Base-by-base conservation (phyloP, 116 monocot species). In the Dioscorea cayenensis region DNA sequence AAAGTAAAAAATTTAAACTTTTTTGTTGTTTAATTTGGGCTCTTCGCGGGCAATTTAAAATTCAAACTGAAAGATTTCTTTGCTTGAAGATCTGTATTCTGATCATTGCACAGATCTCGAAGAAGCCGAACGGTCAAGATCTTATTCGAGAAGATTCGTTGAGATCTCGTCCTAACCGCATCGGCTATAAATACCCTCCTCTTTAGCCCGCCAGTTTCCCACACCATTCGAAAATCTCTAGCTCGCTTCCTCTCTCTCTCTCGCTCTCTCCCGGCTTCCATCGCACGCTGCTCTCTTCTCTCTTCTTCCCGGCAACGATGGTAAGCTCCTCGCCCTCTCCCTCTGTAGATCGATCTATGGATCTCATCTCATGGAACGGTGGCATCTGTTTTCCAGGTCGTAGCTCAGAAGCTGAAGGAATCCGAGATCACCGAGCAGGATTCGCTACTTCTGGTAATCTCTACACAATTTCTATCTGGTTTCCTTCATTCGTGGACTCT, bases 401-500 rank as follows among this genome's bases (percentile, higher is more conserved):
- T 85, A 2, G 86, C 81, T 63, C 97, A 93, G 80, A 82, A 71
- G 71, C 21, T 78, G 79, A 93, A 84, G 75, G 90, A 89, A 73
- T 81, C 90, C 7, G 97, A 99, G 83, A 99, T 99, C 78, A 99
- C 97, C 18, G 93, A 99, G 89, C 97, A 99, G 86, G 97, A 99
- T 65, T 99, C 97, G 5, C 82, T 99, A 61, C 97, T 99, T 49
- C 81, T 99, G 83, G 97, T 93, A 87, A 65, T 38, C 14, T 50
- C 51, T 73, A 29, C 7, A 6, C 43, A 1, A 62, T 17, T 5
- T 62, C 21, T 11, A 21, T 20, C 5, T 62, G 25, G 6, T 28
- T 62, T 62, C 23, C 23, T 20, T 62, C 23, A 20, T 7, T 19
- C 21, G 59, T 17, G 5, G 59, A 21, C 9, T 11, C 4, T 3